Base-by-base conservation (phyloP, 805 yeast species). In the Spathaspora boniae region DNA sequence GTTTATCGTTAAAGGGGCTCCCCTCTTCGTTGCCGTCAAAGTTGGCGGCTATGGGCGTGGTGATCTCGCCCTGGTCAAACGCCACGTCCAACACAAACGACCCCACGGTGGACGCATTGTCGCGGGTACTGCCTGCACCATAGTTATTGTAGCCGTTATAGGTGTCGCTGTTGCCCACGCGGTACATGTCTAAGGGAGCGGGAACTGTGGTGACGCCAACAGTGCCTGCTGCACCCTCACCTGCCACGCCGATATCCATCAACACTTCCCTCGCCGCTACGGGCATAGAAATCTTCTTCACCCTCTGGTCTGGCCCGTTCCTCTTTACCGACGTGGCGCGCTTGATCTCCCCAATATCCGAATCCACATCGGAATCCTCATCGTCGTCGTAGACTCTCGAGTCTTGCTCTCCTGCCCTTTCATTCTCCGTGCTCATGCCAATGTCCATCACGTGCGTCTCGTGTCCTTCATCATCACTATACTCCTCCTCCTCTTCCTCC, bases 311-410 rank as follows among this genome's bases (percentile, higher is more conserved):
- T 27, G 20, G 30, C 9, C 30, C 20, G 12, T 34, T 29, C 9
- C 3, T 15, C 16, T 57, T 44, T 6, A 60, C 48, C 36, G 66
- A 58, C 3, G 69, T 65, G 25, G 72, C 71, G 2, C 72, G 53
- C 27, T 56, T 54, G 32, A 67, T 67, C 41, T 67, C 70, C 15
- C 70, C 72, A 23, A 67, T 63, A 44, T 67, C 73, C n/a, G 68
- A 60, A 48, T 67, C 73, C 24, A 66, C 70, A 41, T 67, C 73
- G 11, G 64, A 56, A 42, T 64, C 68, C 12, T 45, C 53, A 27
- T 43, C 42, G 1, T 45, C 58, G 29, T 44, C 53, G 16, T 41
- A 55, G 29, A 46, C n/a, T n/a, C n/a, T n/a, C n/a, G n/a, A n/a
- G 9, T 33, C 30, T 16, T 26, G 22, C 5, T 16, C 19, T 3